Evolutionary conservation across 2,329 filamentous ascomycete species (phyloP), one percentile per base, ranked within the genome.

Genomic region (Paraphaeosphaeria sporulosa): DNA sequence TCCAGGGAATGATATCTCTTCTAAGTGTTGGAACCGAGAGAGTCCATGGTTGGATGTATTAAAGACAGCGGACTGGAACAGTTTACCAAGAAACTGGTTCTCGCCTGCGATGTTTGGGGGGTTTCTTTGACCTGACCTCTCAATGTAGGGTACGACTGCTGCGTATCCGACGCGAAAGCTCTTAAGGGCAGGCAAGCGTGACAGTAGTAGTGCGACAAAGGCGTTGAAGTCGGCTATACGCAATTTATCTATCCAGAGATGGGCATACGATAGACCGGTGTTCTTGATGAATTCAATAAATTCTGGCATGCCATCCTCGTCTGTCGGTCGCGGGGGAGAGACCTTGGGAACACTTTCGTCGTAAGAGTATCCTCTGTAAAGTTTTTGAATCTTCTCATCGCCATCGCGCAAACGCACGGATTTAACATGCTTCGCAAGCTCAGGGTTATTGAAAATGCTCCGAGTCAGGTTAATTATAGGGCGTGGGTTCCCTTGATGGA

Each of bases 321-420:
- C 52, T 47, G 52, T 55, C 42, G 42, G 52, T 10, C 25, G 40
- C n/a, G 52, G 52, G 36, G 52, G 52, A 46, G 19, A 36, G 2
- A 7, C 42, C 17, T 47, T 47, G 27, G 52, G 52, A n/a, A 30
- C 38, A 4, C 17, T 2, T 1, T 9, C 2, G 13, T 55, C 23
- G 12, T 55, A 27, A 43, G 10, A 47, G 19, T 3, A n/a, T 7
- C 36, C 27, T 55, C 17, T 15, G 42, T 19, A 25, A 25, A 55
- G 52, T 13, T 19, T n/a, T n/a, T 55, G 40, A 46, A 47, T 47
- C 7, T 46, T 17, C 13, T n/a, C 12, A 36, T 55, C 52, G 7
- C 52, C 52, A 55, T 55, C 52, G 42, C 52, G 42, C 42, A 55
- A 25, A 46, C 42, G 52, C n/a, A 55, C 52, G 25, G 52, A 55